Conservation (phyloP, 495 filamentous ascomycete genomes). For the Podospora pseudocomata region DNA sequence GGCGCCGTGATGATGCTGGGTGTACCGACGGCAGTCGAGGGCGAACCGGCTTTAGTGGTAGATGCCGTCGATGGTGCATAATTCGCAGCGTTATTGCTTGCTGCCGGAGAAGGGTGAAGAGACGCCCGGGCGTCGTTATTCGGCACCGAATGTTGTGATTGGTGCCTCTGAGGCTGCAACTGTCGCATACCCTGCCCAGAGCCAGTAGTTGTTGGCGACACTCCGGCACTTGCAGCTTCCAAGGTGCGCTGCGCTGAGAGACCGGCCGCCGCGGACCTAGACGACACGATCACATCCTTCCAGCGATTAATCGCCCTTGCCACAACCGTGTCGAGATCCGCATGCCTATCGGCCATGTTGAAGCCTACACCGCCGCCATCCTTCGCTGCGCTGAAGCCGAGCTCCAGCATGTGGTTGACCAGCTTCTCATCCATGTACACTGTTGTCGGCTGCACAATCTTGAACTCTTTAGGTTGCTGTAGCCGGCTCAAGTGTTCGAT, state of each 20-base stretch:
- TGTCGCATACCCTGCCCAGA: not conserved
- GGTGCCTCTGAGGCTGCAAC: not conserved
- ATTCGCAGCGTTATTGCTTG: not conserved
- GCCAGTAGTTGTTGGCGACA: not conserved
- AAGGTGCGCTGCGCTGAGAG: not conserved
- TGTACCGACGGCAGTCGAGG: slow-evolving; percentile 2
- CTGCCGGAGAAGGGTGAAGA: not conserved
- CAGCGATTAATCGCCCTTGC: slow-evolving; percentile 49
- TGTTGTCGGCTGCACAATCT: slow-evolving; percentile 59
- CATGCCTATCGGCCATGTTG: slow-evolving; percentile 40
- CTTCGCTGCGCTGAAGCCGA: slow-evolving; percentile 23
- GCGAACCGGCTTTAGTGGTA: not conserved
- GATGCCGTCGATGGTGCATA: not conserved
- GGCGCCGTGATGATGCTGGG: not conserved
- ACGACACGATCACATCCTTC: slow-evolving; percentile 48
- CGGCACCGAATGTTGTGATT: not conserved
- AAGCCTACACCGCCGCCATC: slow-evolving; percentile 33
- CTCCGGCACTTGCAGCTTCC: not conserved
- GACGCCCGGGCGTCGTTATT: not conserved
- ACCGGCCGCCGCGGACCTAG: slow-evolving; percentile 26
- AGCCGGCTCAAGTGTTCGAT: slow-evolving; percentile 63
- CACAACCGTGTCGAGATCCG: slow-evolving; percentile 45
- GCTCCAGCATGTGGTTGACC: slow-evolving; percentile 34
- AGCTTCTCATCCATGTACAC: slow-evolving; percentile 52
- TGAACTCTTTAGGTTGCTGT: slow-evolving; percentile 70